Evolutionary conservation across 108 stramenopile species (phyloP), one percentile per base, ranked within the genome.

Genomic region (Mediolabrus comicus): DNA sequence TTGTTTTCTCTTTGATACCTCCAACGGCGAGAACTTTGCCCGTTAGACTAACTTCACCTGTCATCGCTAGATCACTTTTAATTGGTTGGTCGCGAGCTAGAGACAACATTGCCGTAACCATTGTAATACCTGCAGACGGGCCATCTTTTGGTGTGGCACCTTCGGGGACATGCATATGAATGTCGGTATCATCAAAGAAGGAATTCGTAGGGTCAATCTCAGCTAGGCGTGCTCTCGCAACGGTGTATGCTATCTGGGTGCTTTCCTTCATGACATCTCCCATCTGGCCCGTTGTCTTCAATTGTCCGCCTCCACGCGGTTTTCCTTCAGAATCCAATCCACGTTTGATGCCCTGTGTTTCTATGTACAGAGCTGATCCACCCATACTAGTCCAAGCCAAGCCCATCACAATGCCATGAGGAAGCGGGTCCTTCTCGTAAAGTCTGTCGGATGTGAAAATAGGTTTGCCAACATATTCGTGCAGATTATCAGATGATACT

Each of bases 101-200:
- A 1, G 96, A 96, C 16, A 98, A 81, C 87, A 98, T 85, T 1
- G 98, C 94, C n/a, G 97, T 98, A 22, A 92, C 92, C 95, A 98
- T 96, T 2, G 97, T 96, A 65, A 96, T 83, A 3, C 98, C 98
- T 3, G 99, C 99, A 27, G 91, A 93, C 11, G 99, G 99, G 7
- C 99, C 99, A 76, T 99, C 99, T 77, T 99, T 99, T 10, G 97
- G 96, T 32, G 97, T 98, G 7, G 98, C 97, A 16, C 98, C 99
- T 77, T 99, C 99, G 4, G 99, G 99, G n/a, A 99, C 98, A 74
- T 99, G 99, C 88, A 98, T 85, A 69, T 99, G 99, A 26, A 99
- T 74, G 51, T 97, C 92, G 17, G 69, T 82, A 36, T 74, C 82
- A 59, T 97, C 94, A 61, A 92, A 95, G 57, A 77, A 95, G 19